These are phyloP conservation scores for Thermomucor indicae-seudaticae DNA, from an alignment of 371 early-diverging fungal species.

Conservation along the genomic window DNA sequence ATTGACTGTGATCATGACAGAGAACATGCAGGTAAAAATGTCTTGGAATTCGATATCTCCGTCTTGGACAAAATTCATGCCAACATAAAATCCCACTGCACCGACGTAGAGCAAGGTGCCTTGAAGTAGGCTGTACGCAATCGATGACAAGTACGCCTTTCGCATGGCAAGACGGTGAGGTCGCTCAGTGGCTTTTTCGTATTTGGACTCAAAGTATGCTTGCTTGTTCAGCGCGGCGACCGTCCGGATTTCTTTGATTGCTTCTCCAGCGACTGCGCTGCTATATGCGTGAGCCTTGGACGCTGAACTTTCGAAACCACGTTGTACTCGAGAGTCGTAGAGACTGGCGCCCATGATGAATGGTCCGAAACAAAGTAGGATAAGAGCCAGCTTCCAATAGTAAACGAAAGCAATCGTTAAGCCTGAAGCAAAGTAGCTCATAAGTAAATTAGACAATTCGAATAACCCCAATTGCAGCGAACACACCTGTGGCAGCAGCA, in stretches of 20 bases:
- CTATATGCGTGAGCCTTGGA: slow-evolving; percentile 64
- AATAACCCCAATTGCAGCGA: neutral
- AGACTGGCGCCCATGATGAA: slow-evolving; percentile 40
- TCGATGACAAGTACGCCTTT: slow-evolving; percentile 51
- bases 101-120: slow-evolving; percentile 60
- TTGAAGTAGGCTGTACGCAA: slow-evolving; percentile 70
- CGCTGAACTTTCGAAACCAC: slow-evolving; percentile 54
- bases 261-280: slow-evolving; percentile 78
- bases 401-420: slow-evolving; percentile 43
- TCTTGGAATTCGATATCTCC: slow-evolving; percentile 27
- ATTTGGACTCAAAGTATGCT: slow-evolving; percentile 54
- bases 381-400: slow-evolving; percentile 58
- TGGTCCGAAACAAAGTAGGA: slow-evolving; percentile 50
- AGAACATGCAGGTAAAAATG: slow-evolving; percentile 64
- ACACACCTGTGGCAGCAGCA: slow-evolving; percentile 26
- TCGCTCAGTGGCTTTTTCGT: slow-evolving; percentile 48
- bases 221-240: slow-evolving; percentile 82
- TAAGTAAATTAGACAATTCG: neutral
- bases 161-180: slow-evolving; percentile 64
- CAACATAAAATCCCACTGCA: slow-evolving; percentile 57
- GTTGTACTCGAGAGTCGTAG: slow-evolving; percentile 35
- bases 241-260: slow-evolving; percentile 83
- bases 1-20: slow-evolving; percentile 68
- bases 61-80: slow-evolving; percentile 37
- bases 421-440: slow-evolving; percentile 7